Conservation (phyloP, 495 filamentous ascomycete genomes). For the Aspergillus olivimuriae region DNA sequence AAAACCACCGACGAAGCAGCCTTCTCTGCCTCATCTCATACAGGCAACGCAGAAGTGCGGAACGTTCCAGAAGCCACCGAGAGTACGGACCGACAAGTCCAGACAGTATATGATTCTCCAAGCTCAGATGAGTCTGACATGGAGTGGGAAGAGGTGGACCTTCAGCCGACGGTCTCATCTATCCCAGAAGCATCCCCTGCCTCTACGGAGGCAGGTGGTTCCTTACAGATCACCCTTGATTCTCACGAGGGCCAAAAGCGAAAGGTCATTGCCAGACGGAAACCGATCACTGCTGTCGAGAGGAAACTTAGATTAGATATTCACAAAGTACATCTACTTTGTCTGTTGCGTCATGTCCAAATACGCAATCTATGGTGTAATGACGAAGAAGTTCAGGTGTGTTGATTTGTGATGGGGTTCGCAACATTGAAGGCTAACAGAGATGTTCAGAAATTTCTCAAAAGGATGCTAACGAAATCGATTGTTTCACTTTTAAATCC, state of each 20-base stretch:
- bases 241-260: slow-evolving; percentile 32
- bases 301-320: slow-evolving; percentile 64
- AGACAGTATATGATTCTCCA: slow-evolving; percentile 40
- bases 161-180: slow-evolving; percentile 31
- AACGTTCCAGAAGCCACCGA: slow-evolving; percentile 6
- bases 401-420: slow-evolving; percentile 3
- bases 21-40: slow-evolving; percentile 6
- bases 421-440: slow-evolving; percentile 5
- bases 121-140: slow-evolving; percentile 54
- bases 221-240: slow-evolving; percentile 55
- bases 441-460: slow-evolving; percentile 41
- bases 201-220: slow-evolving; percentile 23
- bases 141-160: slow-evolving; percentile 67
- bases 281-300: slow-evolving; percentile 61
- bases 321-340: slow-evolving; percentile 83
- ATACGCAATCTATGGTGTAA: slow-evolving; percentile 87
- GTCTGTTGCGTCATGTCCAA: slow-evolving; percentile 68
- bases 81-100: slow-evolving; percentile 19
- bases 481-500: slow-evolving; percentile 58
- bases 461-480: slow-evolving; percentile 53
- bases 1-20: slow-evolving; percentile 27
- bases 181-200: slow-evolving; percentile 14
- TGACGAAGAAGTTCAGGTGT: slow-evolving; percentile 57
- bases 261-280: slow-evolving; percentile 38
- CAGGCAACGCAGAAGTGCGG: too few species aligned